A percentile compares a stretch with the other conserved stretches of the same genome.
Conservation (phyloP, 257 asterid genomes). For the Scutellaria minor region DNA sequence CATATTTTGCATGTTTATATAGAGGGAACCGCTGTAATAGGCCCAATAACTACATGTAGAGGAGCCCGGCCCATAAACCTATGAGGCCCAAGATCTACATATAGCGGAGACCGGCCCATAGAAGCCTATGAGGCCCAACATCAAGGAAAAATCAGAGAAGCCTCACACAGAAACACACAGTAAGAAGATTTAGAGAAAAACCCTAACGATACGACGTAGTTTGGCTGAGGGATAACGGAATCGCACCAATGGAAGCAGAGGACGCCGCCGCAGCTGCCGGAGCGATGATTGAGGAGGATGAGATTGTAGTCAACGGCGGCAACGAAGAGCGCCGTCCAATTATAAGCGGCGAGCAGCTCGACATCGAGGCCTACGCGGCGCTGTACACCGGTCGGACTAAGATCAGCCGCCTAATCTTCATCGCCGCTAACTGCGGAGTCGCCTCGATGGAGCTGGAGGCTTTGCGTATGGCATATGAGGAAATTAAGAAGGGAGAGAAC, state of each 20-base stretch:
- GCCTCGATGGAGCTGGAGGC: conserved; percentile 74
- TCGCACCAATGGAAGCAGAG: conserved; percentile 63
- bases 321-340: conserved; percentile 62
- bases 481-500: conserved; percentile 81
- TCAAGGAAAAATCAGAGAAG: too few species aligned
- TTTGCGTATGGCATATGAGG: conserved; percentile 83
- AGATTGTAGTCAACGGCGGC: conserved; percentile 62
- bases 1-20: too few species aligned
- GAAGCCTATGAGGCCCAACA: too few species aligned
- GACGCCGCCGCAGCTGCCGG: conserved; percentile 41
- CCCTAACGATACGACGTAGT: conserved; percentile 32
- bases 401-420: conserved; percentile 68
- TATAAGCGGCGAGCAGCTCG: conserved; percentile 80
- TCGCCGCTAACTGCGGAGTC: conserved; percentile 62
- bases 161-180: too few species aligned
- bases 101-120: too few species aligned
- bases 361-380: conserved; percentile 84
- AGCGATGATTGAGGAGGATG: conserved; percentile 59
- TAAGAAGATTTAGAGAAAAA: background rate
- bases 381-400: conserved; percentile 85
- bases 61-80: too few species aligned
- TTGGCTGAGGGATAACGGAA: background rate
- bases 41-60: too few species aligned
- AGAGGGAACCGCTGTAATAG: too few species aligned
- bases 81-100: too few species aligned